These are phyloP conservation scores for Cutaneotrichosporon arboriforme DNA, from an alignment of 1,284 basidiomycete genomes.

Conservation along the genomic window DNA sequence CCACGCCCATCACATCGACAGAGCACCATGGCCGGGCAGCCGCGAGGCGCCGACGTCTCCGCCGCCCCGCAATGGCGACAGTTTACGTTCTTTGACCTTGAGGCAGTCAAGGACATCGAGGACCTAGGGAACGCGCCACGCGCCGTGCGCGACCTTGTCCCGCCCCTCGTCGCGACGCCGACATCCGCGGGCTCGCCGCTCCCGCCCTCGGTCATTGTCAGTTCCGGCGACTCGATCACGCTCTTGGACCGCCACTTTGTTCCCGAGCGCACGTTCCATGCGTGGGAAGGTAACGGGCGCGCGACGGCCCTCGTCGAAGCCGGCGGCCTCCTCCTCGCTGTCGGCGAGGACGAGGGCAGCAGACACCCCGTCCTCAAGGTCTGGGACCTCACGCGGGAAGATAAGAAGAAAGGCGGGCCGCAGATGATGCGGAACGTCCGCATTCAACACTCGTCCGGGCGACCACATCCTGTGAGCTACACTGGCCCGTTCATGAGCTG, in stretches of 20 bases:
- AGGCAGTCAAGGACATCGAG: slow-evolving; percentile 70
- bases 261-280: slow-evolving; percentile 65
- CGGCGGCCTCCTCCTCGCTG: slow-evolving; percentile 69
- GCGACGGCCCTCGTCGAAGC: slow-evolving; percentile 58
- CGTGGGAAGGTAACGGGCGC: slow-evolving; percentile 58
- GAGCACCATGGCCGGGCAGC: too few species aligned
- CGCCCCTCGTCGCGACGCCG: slow-evolving; percentile 32
- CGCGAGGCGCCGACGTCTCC: slow-evolving; percentile 8
- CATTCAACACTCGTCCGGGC: slow-evolving; percentile 62
- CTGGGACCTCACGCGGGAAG: slow-evolving; percentile 75
- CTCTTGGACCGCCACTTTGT: slow-evolving; percentile 68
- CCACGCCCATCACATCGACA: too few species aligned
- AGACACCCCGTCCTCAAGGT: slow-evolving; percentile 77
- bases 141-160: slow-evolving; percentile 55
- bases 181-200: slow-evolving; percentile 37
- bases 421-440: slow-evolving; percentile 68
- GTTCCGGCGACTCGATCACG: slow-evolving; percentile 32
- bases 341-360: slow-evolving; percentile 75
- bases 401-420: slow-evolving; percentile 63
- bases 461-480: slow-evolving; percentile 69
- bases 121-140: slow-evolving; percentile 69
- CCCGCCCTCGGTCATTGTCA: slow-evolving; percentile 32
- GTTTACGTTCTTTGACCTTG: slow-evolving; percentile 56
- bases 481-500: not conserved
- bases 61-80: slow-evolving; percentile 58